phyloP scores from a whole-genome alignment of 208 protist species.

The Histomonas meleagridis region DNA sequence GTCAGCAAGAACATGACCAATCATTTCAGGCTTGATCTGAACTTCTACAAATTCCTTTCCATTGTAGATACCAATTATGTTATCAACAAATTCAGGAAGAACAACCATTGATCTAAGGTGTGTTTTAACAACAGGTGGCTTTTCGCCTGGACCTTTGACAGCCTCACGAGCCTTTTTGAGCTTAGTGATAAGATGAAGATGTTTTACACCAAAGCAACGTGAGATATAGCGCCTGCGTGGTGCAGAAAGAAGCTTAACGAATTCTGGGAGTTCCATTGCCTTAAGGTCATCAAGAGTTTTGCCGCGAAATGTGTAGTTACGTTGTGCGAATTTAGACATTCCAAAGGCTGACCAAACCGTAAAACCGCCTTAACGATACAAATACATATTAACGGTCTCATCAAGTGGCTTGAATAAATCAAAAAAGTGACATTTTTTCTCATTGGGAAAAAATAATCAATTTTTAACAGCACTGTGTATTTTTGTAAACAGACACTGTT shows the following conservation, averaged over 20 bases:
- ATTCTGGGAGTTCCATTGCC: not conserved
- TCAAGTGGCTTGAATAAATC: too few species aligned
- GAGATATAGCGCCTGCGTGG: not conserved
- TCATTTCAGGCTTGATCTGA: slow-evolving; percentile 98
- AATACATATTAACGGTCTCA: too few species aligned
- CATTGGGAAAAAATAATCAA: too few species aligned
- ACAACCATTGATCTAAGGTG: slow-evolving; percentile 74
- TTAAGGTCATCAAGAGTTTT: not conserved
- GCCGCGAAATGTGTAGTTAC: not conserved
- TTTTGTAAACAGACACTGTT: too few species aligned
- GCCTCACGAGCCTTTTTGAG: not conserved
- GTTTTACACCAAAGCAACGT: not conserved
- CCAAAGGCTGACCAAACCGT: too few species aligned
- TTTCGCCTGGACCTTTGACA: not conserved
- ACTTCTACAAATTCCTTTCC: slow-evolving; percentile 92
- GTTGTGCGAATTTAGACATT: not conserved
- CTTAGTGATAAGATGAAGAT: not conserved
- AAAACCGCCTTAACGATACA: too few species aligned
- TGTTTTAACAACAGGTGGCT: not conserved
- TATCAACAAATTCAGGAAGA: slow-evolving; percentile 97
- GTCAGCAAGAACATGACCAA: slow-evolving; percentile 96
- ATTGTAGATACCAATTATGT: slow-evolving; percentile 96
- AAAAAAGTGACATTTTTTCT: too few species aligned
- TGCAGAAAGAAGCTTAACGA: not conserved
- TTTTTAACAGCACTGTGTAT: too few species aligned